phyloP scores from a whole-genome alignment of 768 basidiomycete species.

The Arthromyces matolae region DNA sequence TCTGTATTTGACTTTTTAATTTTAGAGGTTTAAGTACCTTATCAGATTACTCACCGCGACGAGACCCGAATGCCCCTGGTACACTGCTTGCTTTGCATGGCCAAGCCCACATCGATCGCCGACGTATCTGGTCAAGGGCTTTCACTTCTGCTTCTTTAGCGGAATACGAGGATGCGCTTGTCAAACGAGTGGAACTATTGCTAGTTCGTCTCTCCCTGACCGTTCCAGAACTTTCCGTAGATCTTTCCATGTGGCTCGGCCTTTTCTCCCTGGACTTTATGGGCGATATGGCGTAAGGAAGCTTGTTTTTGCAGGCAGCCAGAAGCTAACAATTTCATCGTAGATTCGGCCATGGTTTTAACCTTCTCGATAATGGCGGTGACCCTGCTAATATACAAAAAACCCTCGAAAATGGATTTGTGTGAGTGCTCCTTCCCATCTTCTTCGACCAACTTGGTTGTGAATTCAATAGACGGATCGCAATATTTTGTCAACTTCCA shows the following conservation, averaged over 20 bases:
- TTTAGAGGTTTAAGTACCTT: not conserved
- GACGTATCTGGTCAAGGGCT: constrained; percentile 41
- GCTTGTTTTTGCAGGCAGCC: not conserved
- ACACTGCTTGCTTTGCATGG: constrained; percentile 12
- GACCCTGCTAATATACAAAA: constrained; percentile 18
- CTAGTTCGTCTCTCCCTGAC: constrained; percentile 20
- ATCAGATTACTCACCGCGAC: constrained; percentile 16
- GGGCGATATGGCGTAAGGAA: constrained; percentile 36
- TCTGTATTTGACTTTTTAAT: not conserved
- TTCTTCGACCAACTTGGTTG: not conserved
- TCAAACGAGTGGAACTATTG: constrained; percentile 27
- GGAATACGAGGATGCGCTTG: constrained; percentile 35
- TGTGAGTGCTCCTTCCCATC: constrained; percentile 15
- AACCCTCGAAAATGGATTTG: constrained; percentile 17
- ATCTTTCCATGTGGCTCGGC: constrained; percentile 32
- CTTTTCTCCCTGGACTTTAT: constrained; percentile 39
- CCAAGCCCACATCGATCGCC: constrained; percentile 25
- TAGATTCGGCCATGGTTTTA: constrained; percentile 33
- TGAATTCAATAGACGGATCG: constrained; percentile 7
- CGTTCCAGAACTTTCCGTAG: constrained; percentile 14
- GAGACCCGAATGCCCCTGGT: constrained; percentile 17
- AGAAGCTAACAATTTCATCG: not conserved
- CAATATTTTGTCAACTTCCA: constrained; percentile 21
- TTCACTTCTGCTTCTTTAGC: constrained; percentile 36
- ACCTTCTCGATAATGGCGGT: constrained; percentile 36